Evolutionary conservation across 108 stramenopile genomes (phyloP), one percentile per base, ranked within the genome.

Genomic region (Stephanodiscus minutulus): DNA sequence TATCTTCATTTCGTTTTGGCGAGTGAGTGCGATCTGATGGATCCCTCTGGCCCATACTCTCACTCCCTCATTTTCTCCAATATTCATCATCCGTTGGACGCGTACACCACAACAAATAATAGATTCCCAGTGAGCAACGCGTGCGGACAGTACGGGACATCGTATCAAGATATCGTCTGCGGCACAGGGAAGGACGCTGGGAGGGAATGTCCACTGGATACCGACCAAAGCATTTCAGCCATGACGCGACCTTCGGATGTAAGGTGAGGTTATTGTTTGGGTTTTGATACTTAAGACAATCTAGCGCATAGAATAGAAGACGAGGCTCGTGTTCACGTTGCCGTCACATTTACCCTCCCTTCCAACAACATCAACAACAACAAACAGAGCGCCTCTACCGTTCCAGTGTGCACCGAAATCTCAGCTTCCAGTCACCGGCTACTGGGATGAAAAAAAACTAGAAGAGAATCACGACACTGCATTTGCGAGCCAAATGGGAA

Each of bases 161-260:
- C 76, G n/a, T 77, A 77, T 48, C 76, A 77, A 67, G 64, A 72
- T 59, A 59, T 69, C 11, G 41, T 31, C 18, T 77, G 76, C 64
- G 47, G 7, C 22, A 11, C 39, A 8, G 69, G 33, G 18, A 39
- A 41, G 10, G 36, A 66, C 27, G 46, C 15, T 31, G 27, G 64
- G 17, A 74, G 10, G 28, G 65, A 65, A 47, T 77, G 76, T 37
- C 64, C 70, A 20, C 47, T 77, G 22, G 64, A 77, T 77, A 13
- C 28, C 12, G 60, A 77, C 27, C 67, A 69, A 49, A 60, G 68
- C 31, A 33, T 73, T 13, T 59, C 70, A 0, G 76, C 72, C 13
- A 71, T 73, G 49, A 75, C 74, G 1, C 37, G 50, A 36, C 21
- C 61, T 61, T 29, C 62, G 59, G 31, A 35, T 37, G 21, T 29